Conservation (phyloP, 352 stramenopile species). For the Globisporangium spiculum region DNA sequence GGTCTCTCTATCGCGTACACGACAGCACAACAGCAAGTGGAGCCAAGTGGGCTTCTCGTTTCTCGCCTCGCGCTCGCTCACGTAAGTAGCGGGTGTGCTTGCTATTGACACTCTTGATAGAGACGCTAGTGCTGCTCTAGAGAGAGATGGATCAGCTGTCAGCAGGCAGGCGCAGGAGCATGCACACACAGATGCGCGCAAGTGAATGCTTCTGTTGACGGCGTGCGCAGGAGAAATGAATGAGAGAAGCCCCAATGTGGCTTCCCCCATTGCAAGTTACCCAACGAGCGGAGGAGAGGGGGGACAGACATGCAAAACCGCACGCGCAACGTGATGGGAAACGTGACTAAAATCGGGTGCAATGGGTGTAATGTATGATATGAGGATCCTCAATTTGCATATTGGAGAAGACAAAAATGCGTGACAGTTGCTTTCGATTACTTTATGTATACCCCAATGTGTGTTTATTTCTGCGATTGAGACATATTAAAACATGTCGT, state of each 20-base stretch:
- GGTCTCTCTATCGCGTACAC: constrained; percentile 4
- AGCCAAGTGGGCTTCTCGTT: background rate
- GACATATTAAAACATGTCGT: background rate
- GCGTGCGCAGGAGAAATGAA: constrained; percentile 9
- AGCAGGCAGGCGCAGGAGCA: background rate
- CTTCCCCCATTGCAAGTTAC: constrained; percentile 5
- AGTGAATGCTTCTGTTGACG: background rate
- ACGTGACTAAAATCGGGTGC: background rate
- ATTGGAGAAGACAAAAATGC: background rate
- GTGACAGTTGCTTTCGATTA: background rate
- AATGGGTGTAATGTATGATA: background rate
- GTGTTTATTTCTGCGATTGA: background rate
- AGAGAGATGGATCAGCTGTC: background rate
- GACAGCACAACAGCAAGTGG: constrained; percentile 10
- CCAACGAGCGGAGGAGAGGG: background rate
- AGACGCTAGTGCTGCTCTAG: background rate
- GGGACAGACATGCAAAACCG: constrained; percentile 5
- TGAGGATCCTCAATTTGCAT: background rate
- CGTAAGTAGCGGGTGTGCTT: background rate
- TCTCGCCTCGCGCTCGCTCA: background rate
- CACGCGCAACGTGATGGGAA: background rate
- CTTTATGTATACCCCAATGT: background rate
- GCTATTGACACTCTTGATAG: background rate
- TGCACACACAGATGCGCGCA: background rate
- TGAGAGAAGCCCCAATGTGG: constrained; percentile 9